Conservation (phyloP, 73 alveolate species). For the Paramecium biaurelia region DNA sequence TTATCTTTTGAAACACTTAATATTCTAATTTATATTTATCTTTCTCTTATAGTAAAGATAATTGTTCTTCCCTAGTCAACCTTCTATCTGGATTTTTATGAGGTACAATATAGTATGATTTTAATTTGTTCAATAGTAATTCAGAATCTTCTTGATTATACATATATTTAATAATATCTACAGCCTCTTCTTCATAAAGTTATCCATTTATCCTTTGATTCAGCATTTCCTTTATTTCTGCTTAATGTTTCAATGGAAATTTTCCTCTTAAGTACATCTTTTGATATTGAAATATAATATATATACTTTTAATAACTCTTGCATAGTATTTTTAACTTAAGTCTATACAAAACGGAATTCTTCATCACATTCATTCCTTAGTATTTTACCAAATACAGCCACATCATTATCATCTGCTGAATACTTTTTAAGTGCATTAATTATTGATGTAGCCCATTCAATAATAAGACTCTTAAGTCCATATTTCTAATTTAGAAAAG, state of each 20-base stretch:
- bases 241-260: conserved; percentile 84
- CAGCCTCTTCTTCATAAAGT: conserved; percentile 93
- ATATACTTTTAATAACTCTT: conserved; percentile 79
- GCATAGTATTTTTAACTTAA: conserved; percentile 94
- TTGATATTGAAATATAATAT: neutral
- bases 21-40: conserved; percentile 82
- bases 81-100: conserved; percentile 54
- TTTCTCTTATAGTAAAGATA: conserved; percentile 73
- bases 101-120: conserved; percentile 14
- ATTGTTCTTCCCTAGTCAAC: conserved; percentile 72
- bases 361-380: conserved; percentile 97
- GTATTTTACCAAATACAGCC: conserved; percentile 93
- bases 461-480: conserved; percentile 93
- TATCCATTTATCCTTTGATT: conserved; percentile 74
- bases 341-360: conserved; percentile 89
- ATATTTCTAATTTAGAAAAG: conserved; percentile 92
- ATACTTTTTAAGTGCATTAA: conserved; percentile 89
- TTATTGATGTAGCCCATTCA: conserved; percentile 97
- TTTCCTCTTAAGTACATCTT: conserved; percentile 65
- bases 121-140: conserved; percentile 58
- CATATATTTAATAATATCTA: conserved; percentile 94
- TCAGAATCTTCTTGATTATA: conserved; percentile 93
- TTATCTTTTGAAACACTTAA: conserved; percentile 81
- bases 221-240: conserved; percentile 83
- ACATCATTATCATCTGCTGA: conserved; percentile 93